Evolutionary conservation across 352 stramenopile genomes (phyloP).

Genomic region (Globisporangium irregulare): DNA sequence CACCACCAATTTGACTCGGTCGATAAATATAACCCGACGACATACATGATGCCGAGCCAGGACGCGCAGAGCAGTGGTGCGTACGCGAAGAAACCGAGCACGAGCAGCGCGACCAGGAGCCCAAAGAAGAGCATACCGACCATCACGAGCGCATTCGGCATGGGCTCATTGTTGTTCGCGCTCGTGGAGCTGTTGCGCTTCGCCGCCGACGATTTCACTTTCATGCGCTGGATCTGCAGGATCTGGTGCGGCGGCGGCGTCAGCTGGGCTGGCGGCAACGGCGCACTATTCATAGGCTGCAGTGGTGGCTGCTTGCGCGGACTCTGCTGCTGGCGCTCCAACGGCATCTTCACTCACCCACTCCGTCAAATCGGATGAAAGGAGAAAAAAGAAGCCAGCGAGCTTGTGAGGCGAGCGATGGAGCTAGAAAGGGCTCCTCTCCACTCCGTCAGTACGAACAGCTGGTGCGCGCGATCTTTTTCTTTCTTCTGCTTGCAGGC

Average conservation of each 20-base stretch:
- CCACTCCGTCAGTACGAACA: not conserved
- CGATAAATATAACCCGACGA: slow-evolving; percentile 78
- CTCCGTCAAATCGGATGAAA: not conserved
- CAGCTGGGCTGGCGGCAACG: not conserved
- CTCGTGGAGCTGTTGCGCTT: slow-evolving; percentile 16
- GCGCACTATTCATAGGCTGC: slow-evolving; percentile 13
- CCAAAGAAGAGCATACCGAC: slow-evolving; percentile 67
- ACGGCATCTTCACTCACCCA: slow-evolving; percentile 3
- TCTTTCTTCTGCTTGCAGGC: not conserved
- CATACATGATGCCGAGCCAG: slow-evolving; percentile 79
- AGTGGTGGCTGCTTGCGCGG: slow-evolving; percentile 6
- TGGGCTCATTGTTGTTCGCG: slow-evolving; percentile 28
- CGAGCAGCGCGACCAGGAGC: slow-evolving; percentile 53
- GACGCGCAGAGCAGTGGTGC: slow-evolving; percentile 76
- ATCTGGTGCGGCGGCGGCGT: slow-evolving; percentile 34
- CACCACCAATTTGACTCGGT: slow-evolving; percentile 84
- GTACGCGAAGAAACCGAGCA: slow-evolving; percentile 84
- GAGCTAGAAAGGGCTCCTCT: not conserved
- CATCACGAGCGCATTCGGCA: slow-evolving; percentile 64
- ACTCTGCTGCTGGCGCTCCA: slow-evolving; percentile 21
- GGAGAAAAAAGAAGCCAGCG: not conserved
- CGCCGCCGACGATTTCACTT: slow-evolving; percentile 20
- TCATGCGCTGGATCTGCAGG: slow-evolving; percentile 44
- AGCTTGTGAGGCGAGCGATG: not conserved
- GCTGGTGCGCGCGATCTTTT: not conserved